Base-by-base conservation (phyloP, 2,329 filamentous ascomycete genomes). In the Cladobotryum protrusum region DNA sequence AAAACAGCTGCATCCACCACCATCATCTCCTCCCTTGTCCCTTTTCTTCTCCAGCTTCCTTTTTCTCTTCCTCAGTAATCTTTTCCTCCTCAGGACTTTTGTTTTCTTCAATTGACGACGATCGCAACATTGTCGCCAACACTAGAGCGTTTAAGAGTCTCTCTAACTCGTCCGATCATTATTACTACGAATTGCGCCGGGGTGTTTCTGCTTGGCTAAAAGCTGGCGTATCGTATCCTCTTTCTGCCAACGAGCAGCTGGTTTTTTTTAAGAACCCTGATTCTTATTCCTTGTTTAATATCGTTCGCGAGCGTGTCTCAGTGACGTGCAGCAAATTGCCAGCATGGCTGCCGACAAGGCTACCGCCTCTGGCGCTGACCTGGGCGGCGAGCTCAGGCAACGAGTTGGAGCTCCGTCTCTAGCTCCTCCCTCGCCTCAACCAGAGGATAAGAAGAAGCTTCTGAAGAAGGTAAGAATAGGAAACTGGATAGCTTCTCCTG, bases 361-460 rank as follows among this genome's bases (percentile, higher is more conserved):
- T 61, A 70, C 77, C 67, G 79, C 77, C 67, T 81, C 82, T 36
- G 82, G 82, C 68, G 75, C 77, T 61, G 79, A 83, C 59, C 66
- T 76, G 50, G 73, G 72, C 60, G 77, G 83, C 59, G 74, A 74
- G 56, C 72, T 79, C 54, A 74, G 81, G 59, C 71, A 80, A 61
- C 78, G 82, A 48, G 72, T 74, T 43, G 71, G 71, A 40, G 67
- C 72, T 52, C 57, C 57, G 50, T 53, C 62, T 51, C 67, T 69
- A 48, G 62, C 63, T 52, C 57, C 69, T 53, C 57, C 67, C 52
- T 58, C 64, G 56, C 63, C 67, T 52, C 73, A 82, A 61, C 61
- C 73, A 20, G 78, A 82, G 56, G 78, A 84, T 58, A 78, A 78
- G 66, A 84, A 83, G 72, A 78, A 79, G 66, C 67, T 75, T 17